phyloP scores from a whole-genome alignment of 768 basidiomycete species.

The Hortiboletus flavorubellus region DNA sequence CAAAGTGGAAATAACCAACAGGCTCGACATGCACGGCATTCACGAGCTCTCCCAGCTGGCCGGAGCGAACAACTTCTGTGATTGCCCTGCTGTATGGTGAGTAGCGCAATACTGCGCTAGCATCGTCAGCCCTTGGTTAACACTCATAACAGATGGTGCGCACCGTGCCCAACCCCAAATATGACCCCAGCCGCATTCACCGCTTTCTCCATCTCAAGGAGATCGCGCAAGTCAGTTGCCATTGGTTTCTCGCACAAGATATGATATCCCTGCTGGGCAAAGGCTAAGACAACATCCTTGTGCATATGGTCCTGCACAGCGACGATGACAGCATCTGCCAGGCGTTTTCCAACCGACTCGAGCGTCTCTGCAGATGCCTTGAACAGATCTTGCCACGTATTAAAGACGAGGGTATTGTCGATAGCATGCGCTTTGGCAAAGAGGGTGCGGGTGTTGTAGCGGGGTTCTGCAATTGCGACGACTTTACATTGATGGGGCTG shows the following conservation, averaged over 20 bases:
- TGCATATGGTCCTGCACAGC: conserved; percentile 83
- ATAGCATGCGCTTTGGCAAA: conserved; percentile 58
- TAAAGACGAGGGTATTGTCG: conserved; percentile 67
- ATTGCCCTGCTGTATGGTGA: conserved; percentile 78
- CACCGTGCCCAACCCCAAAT: conserved; percentile 88
- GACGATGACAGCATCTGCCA: conserved; percentile 81
- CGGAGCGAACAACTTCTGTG: conserved; percentile 65
- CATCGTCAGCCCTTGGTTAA: not conserved
- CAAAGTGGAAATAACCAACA: conserved; percentile 84
- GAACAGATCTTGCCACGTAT: conserved; percentile 67
- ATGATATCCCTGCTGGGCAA: conserved; percentile 79
- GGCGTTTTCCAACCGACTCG: conserved; percentile 57
- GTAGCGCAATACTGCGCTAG: conserved; percentile 69
- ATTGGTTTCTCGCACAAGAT: conserved; percentile 94
- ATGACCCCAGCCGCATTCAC: conserved; percentile 67
- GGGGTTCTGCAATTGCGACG: conserved; percentile 84
- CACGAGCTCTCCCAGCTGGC: conserved; percentile 69
- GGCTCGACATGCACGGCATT: conserved; percentile 86
- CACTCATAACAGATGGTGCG: conserved; percentile 5
- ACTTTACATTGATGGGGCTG: conserved; percentile 67
- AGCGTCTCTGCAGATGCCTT: conserved; percentile 66
- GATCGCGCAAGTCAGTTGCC: conserved; percentile 72
- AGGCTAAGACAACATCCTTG: conserved; percentile 66
- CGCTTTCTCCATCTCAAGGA: conserved; percentile 69
- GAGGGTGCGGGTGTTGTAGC: conserved; percentile 55